These are phyloP conservation scores for Rhynchospora breviuscula DNA, from an alignment of 176 grass and related monocot species.

Conservation along the genomic window DNA sequence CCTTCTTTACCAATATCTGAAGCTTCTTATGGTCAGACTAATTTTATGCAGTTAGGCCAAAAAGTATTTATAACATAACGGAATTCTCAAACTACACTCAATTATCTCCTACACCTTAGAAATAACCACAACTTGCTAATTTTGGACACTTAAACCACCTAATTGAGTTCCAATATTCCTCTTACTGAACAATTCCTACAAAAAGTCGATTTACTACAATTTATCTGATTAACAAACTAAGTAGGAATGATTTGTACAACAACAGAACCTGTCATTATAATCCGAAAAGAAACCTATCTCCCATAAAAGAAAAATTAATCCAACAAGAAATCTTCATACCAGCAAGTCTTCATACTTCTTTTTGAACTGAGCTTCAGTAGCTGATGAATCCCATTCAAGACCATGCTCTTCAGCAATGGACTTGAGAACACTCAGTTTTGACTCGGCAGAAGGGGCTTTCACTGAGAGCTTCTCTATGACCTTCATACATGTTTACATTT, in stretches of 20 bases:
- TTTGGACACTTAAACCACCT: background rate
- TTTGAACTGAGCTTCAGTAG: slow-evolving; percentile 70
- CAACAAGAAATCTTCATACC: slow-evolving; percentile 42
- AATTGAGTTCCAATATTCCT: background rate
- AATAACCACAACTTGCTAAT: background rate
- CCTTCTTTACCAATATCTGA: background rate
- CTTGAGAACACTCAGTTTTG: slow-evolving; percentile 79
- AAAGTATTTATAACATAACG: background rate
- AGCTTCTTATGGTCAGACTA: background rate
- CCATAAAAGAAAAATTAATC: background rate
- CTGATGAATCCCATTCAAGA: slow-evolving; percentile 88
- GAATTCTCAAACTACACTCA: background rate
- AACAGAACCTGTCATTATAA: slow-evolving; percentile 4
- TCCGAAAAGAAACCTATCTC: slow-evolving; percentile 24
- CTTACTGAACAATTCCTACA: background rate
- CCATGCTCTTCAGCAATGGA: slow-evolving; percentile 72
- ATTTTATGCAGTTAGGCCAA: background rate
- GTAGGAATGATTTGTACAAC: slow-evolving; percentile 7
- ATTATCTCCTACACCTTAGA: background rate
- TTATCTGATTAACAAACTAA: slow-evolving; percentile 3
- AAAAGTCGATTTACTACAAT: slow-evolving; percentile 2
- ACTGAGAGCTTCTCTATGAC: slow-evolving; percentile 98
- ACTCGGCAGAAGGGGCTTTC: slow-evolving; percentile 70
- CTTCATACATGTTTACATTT: slow-evolving; percentile 32
- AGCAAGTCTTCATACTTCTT: slow-evolving; percentile 95